Conservation (phyloP, 495 filamentous ascomycete species). For the Talaromyces nanjingensis region DNA sequence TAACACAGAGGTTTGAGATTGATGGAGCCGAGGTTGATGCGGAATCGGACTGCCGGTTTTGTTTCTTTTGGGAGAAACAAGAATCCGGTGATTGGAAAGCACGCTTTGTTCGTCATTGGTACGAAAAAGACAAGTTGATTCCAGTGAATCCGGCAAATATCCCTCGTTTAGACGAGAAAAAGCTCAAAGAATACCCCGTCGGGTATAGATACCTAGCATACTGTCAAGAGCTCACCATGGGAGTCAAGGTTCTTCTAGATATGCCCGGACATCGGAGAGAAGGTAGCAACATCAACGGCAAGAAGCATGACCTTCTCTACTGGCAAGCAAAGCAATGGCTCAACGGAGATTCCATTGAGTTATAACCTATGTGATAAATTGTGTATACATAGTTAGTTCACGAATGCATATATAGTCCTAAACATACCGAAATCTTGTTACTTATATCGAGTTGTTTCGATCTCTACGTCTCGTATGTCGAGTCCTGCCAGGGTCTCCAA, state of each 20-base stretch:
- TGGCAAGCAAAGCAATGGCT: slow-evolving; percentile 39
- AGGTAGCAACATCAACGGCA: slow-evolving; percentile 26
- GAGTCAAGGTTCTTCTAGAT: slow-evolving; percentile 32
- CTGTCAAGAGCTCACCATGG: slow-evolving; percentile 41
- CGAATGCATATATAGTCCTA: too few relatives aligned
- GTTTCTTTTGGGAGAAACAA: slow-evolving; percentile 51
- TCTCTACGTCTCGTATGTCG: too few relatives aligned
- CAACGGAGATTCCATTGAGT: slow-evolving; percentile 34
- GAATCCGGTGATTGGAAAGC: slow-evolving; percentile 45
- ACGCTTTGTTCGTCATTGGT: slow-evolving; percentile 56
- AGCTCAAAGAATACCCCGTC: slow-evolving; percentile 22
- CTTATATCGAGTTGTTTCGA: too few relatives aligned
- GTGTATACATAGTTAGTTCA: too few relatives aligned
- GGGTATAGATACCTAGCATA: slow-evolving; percentile 49
- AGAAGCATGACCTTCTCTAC: slow-evolving; percentile 42
- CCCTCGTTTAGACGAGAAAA: slow-evolving; percentile 40
- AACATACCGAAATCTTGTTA: too few relatives aligned
- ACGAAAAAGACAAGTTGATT: slow-evolving; percentile 63
- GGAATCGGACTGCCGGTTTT: slow-evolving; percentile 57
- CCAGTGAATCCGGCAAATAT: slow-evolving; percentile 45
- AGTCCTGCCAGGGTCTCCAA: too few relatives aligned
- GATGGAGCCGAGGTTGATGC: slow-evolving; percentile 47
- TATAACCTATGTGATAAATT: slow-evolving; percentile 14
- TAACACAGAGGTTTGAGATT: slow-evolving; percentile 56
- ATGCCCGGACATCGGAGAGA: slow-evolving; percentile 42